Evolutionary conservation across 805 yeast genomes (phyloP), one percentile per base, ranked within the genome.

Genomic region (Pichia kluyveri): DNA sequence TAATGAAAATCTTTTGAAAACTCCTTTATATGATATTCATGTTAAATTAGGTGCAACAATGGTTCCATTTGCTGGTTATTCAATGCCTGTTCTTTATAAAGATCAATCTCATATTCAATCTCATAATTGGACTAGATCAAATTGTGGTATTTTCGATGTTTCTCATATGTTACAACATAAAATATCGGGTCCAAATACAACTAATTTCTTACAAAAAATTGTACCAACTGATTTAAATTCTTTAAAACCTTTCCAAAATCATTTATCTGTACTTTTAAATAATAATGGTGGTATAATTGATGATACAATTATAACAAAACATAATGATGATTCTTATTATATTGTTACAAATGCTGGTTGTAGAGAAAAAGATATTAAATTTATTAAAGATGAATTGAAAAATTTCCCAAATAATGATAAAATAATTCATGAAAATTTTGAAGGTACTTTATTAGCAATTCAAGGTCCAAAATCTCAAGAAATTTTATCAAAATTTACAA

Each of bases 341-440:
- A 80, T 93, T 57, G 99, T 93, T 8, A 90, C 98, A 40, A 93
- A 93, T 66, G 99, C 98, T 3, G 97, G 96, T 8, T 86, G 98
- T 59, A 75, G 95, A 49, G 91, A 77, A 2, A 84, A 86, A 61
- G 98, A 90, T 62, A 63, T 80, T 19, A 69, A 67, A 15, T 90
- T 86, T 60, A 69, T 91, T 54, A 68, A 72, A 38, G 59, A 68
- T 2, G 83, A 83, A 60, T 66, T 80, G 34, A 54, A 61, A 10
- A 50, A 60, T 9, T 71, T 70, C 51, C 54, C 61, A 40, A 51
- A 48, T 8, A 50, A 46, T 11, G 58, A 66, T 3, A 42, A 49
- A 14, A 56, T 67, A 38, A 42, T 46, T 6, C 71, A 69, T 45
- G 63, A 69, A 30, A 70, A 75, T 7, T 79, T 86, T 51, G 85